Conservation (phyloP, 2,329 filamentous ascomycete species). For the Aspergillus vadensis region DNA sequence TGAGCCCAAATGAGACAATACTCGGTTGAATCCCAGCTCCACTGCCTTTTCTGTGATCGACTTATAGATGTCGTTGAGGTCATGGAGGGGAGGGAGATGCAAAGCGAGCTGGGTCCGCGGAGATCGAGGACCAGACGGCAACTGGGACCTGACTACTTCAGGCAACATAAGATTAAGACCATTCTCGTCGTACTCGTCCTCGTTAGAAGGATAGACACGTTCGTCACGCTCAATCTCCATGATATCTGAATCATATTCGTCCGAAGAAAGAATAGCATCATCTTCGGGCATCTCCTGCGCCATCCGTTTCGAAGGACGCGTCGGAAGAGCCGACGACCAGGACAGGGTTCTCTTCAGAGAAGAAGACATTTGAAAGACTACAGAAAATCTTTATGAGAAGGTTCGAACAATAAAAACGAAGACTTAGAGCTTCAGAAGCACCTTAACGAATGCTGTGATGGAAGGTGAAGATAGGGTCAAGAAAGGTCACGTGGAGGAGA, state of each 20-base stretch:
- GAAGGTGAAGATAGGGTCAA: constrained; percentile 10
- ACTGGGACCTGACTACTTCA: constrained; percentile 23
- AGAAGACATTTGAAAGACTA: constrained; percentile 3
- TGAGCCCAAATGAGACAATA: constrained; percentile 41
- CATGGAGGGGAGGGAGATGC: constrained; percentile 29
- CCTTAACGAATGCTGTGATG: neutral
- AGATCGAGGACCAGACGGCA: constrained; percentile 13
- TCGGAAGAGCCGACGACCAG: neutral
- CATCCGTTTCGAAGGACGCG: constrained; percentile 3
- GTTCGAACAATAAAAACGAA: too few relatives aligned
- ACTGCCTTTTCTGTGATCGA: constrained; percentile 30
- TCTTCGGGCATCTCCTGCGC: neutral
- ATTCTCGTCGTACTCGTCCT: neutral
- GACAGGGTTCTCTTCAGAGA: neutral
- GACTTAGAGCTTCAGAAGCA: too few relatives aligned
- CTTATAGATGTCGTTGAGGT: constrained; percentile 32
- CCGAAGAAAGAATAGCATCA: neutral
- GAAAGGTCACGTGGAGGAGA: constrained; percentile 16
- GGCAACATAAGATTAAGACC: constrained; percentile 20
- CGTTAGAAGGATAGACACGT: neutral
- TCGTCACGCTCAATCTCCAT: too few relatives aligned
- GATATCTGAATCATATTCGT: neutral
- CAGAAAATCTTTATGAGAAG: neutral
- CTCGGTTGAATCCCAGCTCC: constrained; percentile 45
- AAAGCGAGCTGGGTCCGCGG: constrained; percentile 20